Evolutionary conservation across 805 yeast species (phyloP).

Genomic region (Suhomyces emberorum): DNA sequence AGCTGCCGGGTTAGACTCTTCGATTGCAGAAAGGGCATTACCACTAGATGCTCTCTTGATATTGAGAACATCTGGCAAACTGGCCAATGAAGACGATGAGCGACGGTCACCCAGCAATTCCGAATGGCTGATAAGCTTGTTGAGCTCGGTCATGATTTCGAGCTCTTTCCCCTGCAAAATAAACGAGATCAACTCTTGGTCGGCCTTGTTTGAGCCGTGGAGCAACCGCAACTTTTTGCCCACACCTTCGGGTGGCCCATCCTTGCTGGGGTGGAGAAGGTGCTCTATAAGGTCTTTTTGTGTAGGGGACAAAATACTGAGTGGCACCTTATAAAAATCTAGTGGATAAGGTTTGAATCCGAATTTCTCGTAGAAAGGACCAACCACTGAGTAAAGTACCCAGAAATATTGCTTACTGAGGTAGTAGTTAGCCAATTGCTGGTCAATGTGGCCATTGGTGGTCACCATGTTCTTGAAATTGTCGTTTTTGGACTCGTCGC

Average conservation of each 20-base stretch:
- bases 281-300: conserved; percentile 22
- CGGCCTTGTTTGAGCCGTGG: conserved; percentile 19
- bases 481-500: conserved; percentile 23
- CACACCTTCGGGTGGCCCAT: conserved; percentile 3
- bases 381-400: conserved; percentile 70
- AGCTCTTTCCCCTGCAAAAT: conserved; percentile 35
- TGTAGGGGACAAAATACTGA: conserved; percentile 12
- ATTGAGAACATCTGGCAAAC: conserved; percentile 21
- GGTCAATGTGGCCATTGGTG: conserved; percentile 26
- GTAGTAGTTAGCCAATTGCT: conserved; percentile 29
- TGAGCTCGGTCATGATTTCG: conserved; percentile 35
- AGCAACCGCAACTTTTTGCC: conserved; percentile 33
- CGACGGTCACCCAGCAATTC: conserved; percentile 29
- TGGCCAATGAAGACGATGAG: conserved; percentile 33
- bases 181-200: conserved; percentile 26
- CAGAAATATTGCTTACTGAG: conserved; percentile 36
- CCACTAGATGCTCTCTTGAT: conserved; percentile 19
- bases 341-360: conserved; percentile 49
- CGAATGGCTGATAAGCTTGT: conserved; percentile 30
- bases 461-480: conserved; percentile 32
- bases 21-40: conserved; percentile 18
- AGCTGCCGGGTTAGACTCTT: conserved; percentile 9
- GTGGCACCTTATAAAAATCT: conserved; percentile 33
- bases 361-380: conserved; percentile 58
- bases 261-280: conserved; percentile 12